Base-by-base conservation (phyloP, 495 filamentous ascomycete genomes). In the Astrothelium subdiscretum region DNA sequence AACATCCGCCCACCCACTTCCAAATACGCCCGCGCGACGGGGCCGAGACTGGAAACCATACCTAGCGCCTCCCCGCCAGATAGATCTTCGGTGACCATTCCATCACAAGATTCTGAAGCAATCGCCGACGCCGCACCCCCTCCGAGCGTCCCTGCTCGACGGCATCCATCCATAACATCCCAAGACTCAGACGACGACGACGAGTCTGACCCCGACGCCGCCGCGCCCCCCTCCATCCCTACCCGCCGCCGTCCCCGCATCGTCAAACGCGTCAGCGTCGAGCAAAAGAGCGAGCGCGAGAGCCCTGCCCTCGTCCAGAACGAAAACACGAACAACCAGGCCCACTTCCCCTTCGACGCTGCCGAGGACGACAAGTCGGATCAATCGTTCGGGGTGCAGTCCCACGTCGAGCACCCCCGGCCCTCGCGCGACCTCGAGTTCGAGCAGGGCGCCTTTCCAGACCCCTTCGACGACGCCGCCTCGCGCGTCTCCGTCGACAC, bases 331-430 rank as follows among this genome's bases (percentile, higher is more conserved):
- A 62, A 63, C 48, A 40, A 11, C 10, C 57, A 58, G 38, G 63
- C 59, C 44, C 67, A 67, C 31, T 62, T 66, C 59, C 66, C 67
- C n/a, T 32, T 69, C 24, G 43, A 32, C 27, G 60, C 54, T 20
- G 63, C 54, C 10, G 54, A 27, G 2, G 32, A 29, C 42, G 35
- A 35, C n/a, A n/a, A n/a, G n/a, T n/a, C n/a, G n/a, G n/a, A n/a
- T n/a, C n/a, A n/a, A n/a, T n/a, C n/a, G n/a, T 60, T 32, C 29
- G 26, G n/a, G 4, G 48, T 54, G 10, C 5, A 10, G 2, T 10
- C 48, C 20, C 48, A 24, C 48, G 48, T 54, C 32, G n/a, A n/a
- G n/a, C n/a, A n/a, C n/a, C 13, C 32, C 32, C 32, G 32, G n/a
- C n/a, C n/a, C 48, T 54, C 48, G 24, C 48, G 10, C 48, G 48